Conservation (phyloP, 2,329 filamentous ascomycete species). For the Sordariomycetes sp. region DNA sequence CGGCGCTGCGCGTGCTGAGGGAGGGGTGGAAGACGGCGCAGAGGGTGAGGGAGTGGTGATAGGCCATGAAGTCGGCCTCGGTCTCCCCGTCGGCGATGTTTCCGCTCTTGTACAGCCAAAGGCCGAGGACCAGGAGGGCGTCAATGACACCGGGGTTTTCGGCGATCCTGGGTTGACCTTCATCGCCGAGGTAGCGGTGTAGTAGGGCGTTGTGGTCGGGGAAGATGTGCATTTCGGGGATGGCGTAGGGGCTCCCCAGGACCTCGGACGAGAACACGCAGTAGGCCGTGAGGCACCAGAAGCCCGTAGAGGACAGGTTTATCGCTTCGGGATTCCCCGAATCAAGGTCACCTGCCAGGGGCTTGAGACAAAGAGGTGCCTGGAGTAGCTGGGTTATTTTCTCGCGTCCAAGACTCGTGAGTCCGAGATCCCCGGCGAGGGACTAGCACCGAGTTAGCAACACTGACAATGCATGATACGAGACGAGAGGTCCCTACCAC, state of each 20-base stretch:
- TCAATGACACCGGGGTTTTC: conserved; percentile 45
- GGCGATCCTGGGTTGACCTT: conserved; percentile 36
- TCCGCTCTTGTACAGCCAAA: conserved; percentile 45
- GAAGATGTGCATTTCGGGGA: conserved; percentile 45
- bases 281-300: conserved; percentile 49
- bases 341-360: conserved; percentile 34
- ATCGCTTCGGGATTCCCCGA: conserved; percentile 38
- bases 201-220: conserved; percentile 48
- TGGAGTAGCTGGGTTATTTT: conserved; percentile 35
- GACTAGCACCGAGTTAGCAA: conserved; percentile 28
- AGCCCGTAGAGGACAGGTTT: conserved; percentile 46
- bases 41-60: conserved; percentile 49
- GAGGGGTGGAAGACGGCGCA: conserved; percentile 46
- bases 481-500: conserved; percentile 36
- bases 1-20: conserved; percentile 42
- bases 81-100: conserved; percentile 20
- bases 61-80: conserved; percentile 42
- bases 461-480: not conserved
- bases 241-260: conserved; percentile 44
- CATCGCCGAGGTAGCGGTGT: conserved; percentile 38
- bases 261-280: conserved; percentile 52
- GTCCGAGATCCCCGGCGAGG: conserved; percentile 50
- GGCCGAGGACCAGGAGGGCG: conserved; percentile 46
- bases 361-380: conserved; percentile 28
- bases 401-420: conserved; percentile 32